Conservation (phyloP, 225 moss, liverwort and hornwort genomes). For the Ulota crispa region DNA sequence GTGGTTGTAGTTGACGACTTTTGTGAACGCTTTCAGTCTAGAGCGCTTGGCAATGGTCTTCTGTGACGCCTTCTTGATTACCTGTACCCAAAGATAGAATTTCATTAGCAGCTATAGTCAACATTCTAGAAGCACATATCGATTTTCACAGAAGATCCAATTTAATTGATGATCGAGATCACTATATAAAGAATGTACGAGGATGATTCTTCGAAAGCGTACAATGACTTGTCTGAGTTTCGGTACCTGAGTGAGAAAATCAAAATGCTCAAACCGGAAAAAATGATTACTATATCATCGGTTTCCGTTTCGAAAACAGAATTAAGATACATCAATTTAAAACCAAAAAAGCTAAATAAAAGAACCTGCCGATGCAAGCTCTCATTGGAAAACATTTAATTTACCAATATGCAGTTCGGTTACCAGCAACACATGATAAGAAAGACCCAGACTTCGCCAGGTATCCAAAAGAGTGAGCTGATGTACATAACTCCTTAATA, state of each 20-base stretch:
- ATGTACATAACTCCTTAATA: neutral
- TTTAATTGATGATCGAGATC: neutral
- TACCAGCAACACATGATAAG: neutral
- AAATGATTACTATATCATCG: neutral
- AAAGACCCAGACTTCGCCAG: neutral
- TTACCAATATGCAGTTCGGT: neutral
- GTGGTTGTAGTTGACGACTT: conserved; percentile 89
- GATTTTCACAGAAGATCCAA: neutral
- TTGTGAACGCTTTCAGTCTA: conserved; percentile 76
- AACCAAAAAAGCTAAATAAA: neutral
- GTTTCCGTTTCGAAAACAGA: neutral
- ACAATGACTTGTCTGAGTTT: neutral
- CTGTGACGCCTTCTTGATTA: conserved; percentile 77
- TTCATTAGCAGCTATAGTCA: neutral
- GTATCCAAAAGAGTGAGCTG: neutral
- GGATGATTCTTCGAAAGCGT: too few relatives aligned
- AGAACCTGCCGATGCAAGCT: neutral
- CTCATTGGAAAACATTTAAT: neutral
- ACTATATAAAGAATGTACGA: neutral
- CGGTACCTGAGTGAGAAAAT: neutral
- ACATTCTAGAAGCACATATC: neutral
- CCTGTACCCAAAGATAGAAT: conserved; percentile 29
- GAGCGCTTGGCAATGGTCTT: conserved; percentile 95
- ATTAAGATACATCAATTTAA: too few relatives aligned
- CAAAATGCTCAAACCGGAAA: neutral